Evolutionary conservation across 2,329 filamentous ascomycete genomes (phyloP).

Genomic region (Boeremia lycopersici): DNA sequence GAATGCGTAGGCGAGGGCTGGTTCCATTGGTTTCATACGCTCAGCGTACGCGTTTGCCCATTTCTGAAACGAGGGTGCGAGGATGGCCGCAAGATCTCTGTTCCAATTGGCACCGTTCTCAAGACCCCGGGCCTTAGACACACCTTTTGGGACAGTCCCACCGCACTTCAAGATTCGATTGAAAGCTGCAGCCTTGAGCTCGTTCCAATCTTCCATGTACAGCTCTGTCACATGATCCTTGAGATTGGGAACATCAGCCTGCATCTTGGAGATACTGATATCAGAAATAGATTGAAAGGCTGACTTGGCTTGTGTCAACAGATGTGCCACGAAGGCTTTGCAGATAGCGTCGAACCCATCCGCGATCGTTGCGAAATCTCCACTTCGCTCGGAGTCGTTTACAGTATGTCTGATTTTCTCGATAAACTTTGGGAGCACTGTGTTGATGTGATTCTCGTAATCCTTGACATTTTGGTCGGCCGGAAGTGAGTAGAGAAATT

Average conservation of each 20-base stretch:
- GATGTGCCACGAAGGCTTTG: not conserved
- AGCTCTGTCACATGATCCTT: constrained; percentile 10
- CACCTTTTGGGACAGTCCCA: constrained; percentile 17
- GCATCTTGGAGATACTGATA: not conserved
- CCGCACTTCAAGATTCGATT: constrained; percentile 21
- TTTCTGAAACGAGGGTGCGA: constrained; percentile 17
- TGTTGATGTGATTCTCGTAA: constrained; percentile 17
- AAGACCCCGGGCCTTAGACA: constrained; percentile 26
- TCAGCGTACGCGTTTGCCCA: no score
- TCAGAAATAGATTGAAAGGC: not conserved
- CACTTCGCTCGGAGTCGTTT: constrained; percentile 16
- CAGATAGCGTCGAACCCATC: constrained; percentile 18
- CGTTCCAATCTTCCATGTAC: constrained; percentile 13
- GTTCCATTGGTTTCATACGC: not conserved
- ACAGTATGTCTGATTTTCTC: constrained; percentile 21
- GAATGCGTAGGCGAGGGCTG: not conserved
- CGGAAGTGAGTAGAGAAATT: constrained; percentile 20
- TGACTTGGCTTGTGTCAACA: not conserved
- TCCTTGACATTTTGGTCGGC: constrained; percentile 21
- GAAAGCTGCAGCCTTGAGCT: constrained; percentile 15
- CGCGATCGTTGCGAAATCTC: constrained; percentile 21
- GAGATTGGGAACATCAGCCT: not conserved
- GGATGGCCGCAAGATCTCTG: constrained; percentile 18
- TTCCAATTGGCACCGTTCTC: constrained; percentile 28
- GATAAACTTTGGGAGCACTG: constrained; percentile 11